Conservation (phyloP, 1,284 basidiomycete species). For the Ustilago bromivora region DNA sequence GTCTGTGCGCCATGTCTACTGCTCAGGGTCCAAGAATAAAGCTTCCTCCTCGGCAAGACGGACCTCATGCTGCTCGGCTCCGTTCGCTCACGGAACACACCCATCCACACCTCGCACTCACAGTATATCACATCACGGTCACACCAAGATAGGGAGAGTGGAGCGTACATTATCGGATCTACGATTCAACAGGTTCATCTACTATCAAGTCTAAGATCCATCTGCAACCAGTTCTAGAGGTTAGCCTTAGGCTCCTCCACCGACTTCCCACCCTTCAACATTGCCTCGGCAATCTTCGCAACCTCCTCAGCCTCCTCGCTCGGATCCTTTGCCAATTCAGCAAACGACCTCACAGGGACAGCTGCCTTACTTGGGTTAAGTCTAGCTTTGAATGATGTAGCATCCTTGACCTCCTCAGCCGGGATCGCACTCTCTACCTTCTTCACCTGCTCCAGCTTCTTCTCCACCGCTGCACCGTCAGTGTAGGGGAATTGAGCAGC, state of each 20-base stretch:
- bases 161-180: constrained; percentile 2
- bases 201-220: neutral
- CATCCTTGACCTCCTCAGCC: constrained; percentile 76
- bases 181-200: no score
- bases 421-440: constrained; percentile 71
- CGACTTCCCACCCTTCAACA: constrained; percentile 16
- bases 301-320: constrained; percentile 36
- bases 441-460: constrained; percentile 73
- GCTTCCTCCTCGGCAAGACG: neutral
- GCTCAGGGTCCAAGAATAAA: no score
- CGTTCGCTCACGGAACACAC: neutral
- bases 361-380: constrained; percentile 72
- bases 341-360: constrained; percentile 68
- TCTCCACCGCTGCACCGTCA: constrained; percentile 60
- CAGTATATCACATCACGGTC: neutral
- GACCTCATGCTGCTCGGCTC: neutral
- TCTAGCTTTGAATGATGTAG: constrained; percentile 78
- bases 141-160: constrained; percentile 5
- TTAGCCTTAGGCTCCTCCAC: constrained; percentile 39
- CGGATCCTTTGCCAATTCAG: constrained; percentile 47
- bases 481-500: constrained; percentile 74
- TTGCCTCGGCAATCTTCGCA: constrained; percentile 17
- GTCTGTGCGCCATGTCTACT: neutral
- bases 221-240: constrained; percentile 16
- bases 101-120: no score